Percentiles rank a stretch among this genome's conserved stretches.
Evolutionary conservation across 2,329 filamentous ascomycete genomes (phyloP).

Genomic region (Colletotrichum karsti): DNA sequence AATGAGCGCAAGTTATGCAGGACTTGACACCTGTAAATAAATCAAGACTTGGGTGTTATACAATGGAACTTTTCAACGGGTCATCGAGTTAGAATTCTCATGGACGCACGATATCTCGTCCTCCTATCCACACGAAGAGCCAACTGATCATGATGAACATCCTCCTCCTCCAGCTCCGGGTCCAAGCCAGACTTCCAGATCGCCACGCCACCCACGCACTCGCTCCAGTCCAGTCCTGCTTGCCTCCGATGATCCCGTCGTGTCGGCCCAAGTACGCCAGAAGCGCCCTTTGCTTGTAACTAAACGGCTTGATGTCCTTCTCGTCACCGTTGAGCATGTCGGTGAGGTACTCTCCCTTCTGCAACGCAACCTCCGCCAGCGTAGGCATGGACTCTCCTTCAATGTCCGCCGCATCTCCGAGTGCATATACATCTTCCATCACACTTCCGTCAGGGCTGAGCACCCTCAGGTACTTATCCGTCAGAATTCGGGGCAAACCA

Average conservation of each 20-base stretch:
- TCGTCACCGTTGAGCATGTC: background rate
- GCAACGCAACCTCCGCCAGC: constrained; percentile 17
- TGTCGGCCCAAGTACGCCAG: constrained; percentile 15
- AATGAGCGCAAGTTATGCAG: too few species aligned
- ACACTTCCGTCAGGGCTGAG: constrained; percentile 11
- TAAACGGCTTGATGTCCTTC: background rate
- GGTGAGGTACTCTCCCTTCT: constrained; percentile 23
- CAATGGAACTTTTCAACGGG: too few species aligned
- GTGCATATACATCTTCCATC: constrained; percentile 7
- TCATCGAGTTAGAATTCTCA: too few species aligned
- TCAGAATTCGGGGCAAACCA: constrained; percentile 6
- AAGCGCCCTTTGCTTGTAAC: constrained; percentile 9
- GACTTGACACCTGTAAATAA: too few species aligned
- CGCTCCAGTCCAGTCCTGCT: constrained; percentile 11
- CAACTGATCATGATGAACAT: constrained; percentile 19
- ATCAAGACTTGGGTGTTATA: too few species aligned
- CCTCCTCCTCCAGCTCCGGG: constrained; percentile 22
- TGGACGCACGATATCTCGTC: constrained; percentile 15
- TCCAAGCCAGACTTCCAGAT: constrained; percentile 15
- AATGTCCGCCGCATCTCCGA: constrained; percentile 15
- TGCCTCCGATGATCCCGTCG: constrained; percentile 21
- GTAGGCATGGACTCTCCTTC: constrained; percentile 13
- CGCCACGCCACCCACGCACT: constrained; percentile 25
- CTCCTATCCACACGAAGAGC: constrained; percentile 13
- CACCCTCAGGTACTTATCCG: constrained; percentile 13